A percentile compares a stretch with the other conserved stretches of the same genome.
Evolutionary conservation across 352 stramenopile genomes (phyloP).

Genomic region (Phytophthora capsici): DNA sequence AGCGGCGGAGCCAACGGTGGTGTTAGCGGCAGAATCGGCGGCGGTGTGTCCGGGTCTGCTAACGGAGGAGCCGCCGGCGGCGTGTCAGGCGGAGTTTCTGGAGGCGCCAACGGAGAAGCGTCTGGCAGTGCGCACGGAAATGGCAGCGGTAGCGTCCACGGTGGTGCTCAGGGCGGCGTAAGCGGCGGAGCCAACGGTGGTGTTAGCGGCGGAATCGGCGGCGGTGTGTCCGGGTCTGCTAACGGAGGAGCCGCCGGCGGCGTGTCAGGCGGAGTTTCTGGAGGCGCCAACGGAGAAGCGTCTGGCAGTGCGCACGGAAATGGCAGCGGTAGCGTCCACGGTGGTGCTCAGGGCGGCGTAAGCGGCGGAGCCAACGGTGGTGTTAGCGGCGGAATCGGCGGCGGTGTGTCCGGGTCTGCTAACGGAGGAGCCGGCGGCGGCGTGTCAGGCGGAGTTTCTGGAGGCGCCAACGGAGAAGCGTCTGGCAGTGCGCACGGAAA

Average conservation of each 20-base stretch:
- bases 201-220: not conserved
- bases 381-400: not conserved
- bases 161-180: too few species aligned
- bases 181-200: too few species aligned
- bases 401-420: not conserved
- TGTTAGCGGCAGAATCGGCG: too few species aligned
- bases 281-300: not conserved
- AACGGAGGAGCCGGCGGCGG: not conserved
- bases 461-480: too few species aligned
- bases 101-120: too few species aligned
- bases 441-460: not conserved
- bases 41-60: too few species aligned
- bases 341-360: not conserved
- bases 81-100: too few species aligned
- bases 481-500: too few species aligned
- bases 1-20: too few species aligned
- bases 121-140: too few species aligned
- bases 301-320: not conserved
- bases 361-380: not conserved
- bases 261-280: not conserved
- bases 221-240: not conserved
- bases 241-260: constrained; percentile 4
- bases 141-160: too few species aligned
- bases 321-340: not conserved
- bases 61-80: too few species aligned